Evolutionary conservation across 2,329 filamentous ascomycete species (phyloP).

Genomic region (Ophiognomonia clavigignenti-juglandacearum): DNA sequence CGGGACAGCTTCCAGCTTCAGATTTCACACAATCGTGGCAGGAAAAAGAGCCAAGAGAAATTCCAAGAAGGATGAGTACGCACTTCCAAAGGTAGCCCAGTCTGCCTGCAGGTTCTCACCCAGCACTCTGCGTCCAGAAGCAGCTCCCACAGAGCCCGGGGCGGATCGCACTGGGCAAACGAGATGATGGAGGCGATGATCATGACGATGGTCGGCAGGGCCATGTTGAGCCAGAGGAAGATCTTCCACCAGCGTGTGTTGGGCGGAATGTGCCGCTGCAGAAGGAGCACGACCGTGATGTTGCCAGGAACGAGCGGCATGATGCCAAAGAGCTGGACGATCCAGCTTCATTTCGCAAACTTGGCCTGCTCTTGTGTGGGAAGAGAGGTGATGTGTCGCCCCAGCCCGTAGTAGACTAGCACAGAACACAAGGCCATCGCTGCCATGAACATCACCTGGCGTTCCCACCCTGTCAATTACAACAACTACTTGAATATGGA

Average conservation of each 20-base stretch:
- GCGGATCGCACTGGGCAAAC: constrained; percentile 4
- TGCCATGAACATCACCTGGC: neutral
- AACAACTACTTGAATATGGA: neutral
- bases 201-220: neutral
- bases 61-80: neutral
- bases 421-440: neutral
- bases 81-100: neutral
- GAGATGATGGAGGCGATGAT: neutral
- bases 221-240: constrained; percentile 1
- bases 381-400: neutral
- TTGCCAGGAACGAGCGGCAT: neutral
- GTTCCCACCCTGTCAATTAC: neutral
- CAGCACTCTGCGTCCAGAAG: neutral
- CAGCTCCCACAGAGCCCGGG: constrained; percentile 1
- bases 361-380: neutral
- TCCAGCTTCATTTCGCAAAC: constrained; percentile 4
- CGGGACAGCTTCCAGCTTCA: neutral
- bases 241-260: neutral
- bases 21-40: neutral
- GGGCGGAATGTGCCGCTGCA: neutral
- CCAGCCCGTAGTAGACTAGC: neutral
- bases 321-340: neutral
- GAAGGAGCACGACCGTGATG: neutral
- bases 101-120: neutral
- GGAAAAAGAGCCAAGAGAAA: neutral